Percentiles rank a stretch among this genome's conserved stretches.
phyloP scores from a whole-genome alignment of 257 asterid genomes.

The Lithospermum erythrorhizon region DNA sequence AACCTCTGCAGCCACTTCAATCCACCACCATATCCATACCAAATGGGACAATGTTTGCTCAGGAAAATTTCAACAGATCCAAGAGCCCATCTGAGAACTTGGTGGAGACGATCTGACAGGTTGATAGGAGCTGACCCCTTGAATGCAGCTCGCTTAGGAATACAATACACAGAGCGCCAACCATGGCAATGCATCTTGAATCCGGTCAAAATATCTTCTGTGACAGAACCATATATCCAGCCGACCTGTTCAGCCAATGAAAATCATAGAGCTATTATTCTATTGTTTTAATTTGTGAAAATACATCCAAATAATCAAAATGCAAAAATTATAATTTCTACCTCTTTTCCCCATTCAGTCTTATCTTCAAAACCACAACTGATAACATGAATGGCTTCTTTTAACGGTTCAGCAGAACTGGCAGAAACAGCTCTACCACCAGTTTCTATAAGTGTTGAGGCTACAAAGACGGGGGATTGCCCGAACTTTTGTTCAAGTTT shows the following conservation, averaged over 20 bases:
- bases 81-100: conserved; percentile 98
- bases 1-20: conserved; percentile 94
- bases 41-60: conserved; percentile 94
- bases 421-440: conserved; percentile 98
- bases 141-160: too few species aligned
- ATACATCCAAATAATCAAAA: too few species aligned
- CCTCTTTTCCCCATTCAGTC: conserved; percentile 98
- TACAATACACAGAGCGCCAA: too few species aligned
- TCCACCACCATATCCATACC: conserved; percentile 91
- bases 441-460: conserved; percentile 93
- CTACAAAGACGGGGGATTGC: conserved; percentile 92
- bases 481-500: conserved; percentile 96
- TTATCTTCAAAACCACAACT: conserved; percentile 99
- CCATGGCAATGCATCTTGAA: too few species aligned
- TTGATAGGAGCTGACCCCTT: too few species aligned
- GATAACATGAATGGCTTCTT: conserved; percentile 97
- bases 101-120: conserved; percentile 94
- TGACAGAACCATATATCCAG: conserved; percentile 49
- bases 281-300: not conserved
- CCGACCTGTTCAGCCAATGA: conserved; percentile 50
- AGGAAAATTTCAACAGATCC: conserved; percentile 92
- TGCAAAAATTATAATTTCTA: conserved; percentile 12
- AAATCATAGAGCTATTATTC: not conserved
- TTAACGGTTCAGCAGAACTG: conserved; percentile 79
- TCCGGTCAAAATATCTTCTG: too few species aligned